Evolutionary conservation across 2,329 filamentous ascomycete genomes (phyloP).

Genomic region (Penicillium digitatum): DNA sequence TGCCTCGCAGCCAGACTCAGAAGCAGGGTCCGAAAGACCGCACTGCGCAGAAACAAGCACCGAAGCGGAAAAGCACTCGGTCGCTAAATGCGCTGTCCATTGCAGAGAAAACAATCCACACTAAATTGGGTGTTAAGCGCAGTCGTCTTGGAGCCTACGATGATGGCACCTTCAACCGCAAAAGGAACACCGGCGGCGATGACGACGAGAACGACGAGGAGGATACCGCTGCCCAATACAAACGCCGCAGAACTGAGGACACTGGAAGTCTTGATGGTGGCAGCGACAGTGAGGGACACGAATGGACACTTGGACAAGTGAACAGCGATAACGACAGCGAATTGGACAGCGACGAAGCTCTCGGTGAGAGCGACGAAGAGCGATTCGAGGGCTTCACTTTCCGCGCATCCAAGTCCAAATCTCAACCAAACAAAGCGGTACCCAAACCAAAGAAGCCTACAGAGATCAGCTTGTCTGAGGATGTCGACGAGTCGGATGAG

Average conservation of each 20-base stretch:
- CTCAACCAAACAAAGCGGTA: conserved; percentile 28
- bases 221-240: conserved; percentile 40
- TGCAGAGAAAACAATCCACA: conserved; percentile 56
- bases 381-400: conserved; percentile 73
- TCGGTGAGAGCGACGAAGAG: conserved; percentile 85
- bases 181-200: conserved; percentile 35
- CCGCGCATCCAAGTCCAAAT: conserved; percentile 45
- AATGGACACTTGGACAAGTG: conserved; percentile 73
- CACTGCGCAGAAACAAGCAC: conserved; percentile 41
- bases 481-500: conserved; percentile 45
- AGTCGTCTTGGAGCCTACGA: conserved; percentile 58
- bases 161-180: conserved; percentile 42
- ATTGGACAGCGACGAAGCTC: conserved; percentile 73
- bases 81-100: conserved; percentile 62
- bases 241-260: conserved; percentile 41
- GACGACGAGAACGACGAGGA: conserved; percentile 44
- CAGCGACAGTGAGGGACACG: conserved; percentile 79
- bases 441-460: conserved; percentile 24
- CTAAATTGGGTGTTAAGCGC: conserved; percentile 51
- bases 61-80: conserved; percentile 47
- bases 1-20: conserved; percentile 43
- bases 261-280: conserved; percentile 62
- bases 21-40: conserved; percentile 39
- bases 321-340: conserved; percentile 65
- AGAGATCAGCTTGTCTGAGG: conserved; percentile 51